phyloP scores from a whole-genome alignment of 2,329 filamentous ascomycete species.

The Hawksworthiomyces lignivorus region DNA sequence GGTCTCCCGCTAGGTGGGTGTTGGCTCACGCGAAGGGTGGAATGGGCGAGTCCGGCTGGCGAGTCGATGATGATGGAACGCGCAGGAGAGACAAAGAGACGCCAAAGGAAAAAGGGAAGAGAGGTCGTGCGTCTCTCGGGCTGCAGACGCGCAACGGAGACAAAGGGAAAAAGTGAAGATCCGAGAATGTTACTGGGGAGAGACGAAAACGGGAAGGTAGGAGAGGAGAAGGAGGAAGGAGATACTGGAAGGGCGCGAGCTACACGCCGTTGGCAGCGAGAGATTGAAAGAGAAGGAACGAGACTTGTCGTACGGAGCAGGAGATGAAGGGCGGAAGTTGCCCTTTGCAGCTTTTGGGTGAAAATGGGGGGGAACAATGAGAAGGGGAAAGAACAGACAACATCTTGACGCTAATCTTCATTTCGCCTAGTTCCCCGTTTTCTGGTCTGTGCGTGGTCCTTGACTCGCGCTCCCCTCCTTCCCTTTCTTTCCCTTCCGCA shows the following conservation, averaged over 20 bases:
- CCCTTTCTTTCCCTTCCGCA: not conserved
- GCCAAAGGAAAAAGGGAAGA: conserved; percentile 2
- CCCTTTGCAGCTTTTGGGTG: conserved; percentile 4
- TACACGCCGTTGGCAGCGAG: too few relatives aligned
- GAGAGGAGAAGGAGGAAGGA: not conserved
- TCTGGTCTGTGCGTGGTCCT: conserved; percentile 13
- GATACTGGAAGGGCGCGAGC: not conserved
- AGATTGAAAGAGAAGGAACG: not conserved
- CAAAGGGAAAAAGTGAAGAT: not conserved
- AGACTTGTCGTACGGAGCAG: too few relatives aligned
- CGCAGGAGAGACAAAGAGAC: conserved; percentile 1
- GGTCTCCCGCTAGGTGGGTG: conserved; percentile 3
- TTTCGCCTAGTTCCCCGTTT: conserved; percentile 12
- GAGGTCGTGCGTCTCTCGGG: too few relatives aligned
- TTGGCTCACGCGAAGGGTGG: conserved; percentile 3
- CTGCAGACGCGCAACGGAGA: too few relatives aligned
- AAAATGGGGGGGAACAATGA: conserved; percentile 12
- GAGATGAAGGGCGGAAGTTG: conserved; percentile 8
- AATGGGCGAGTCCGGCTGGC: not conserved
- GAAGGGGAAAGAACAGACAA: conserved; percentile 11
- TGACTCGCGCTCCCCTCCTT: conserved; percentile 10
- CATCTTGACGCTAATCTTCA: conserved; percentile 10
- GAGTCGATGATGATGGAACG: too few relatives aligned
- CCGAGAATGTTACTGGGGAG: too few relatives aligned
- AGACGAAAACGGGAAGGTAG: not conserved